Conservation (phyloP, 2,329 filamentous ascomycete genomes). For the Trichoderma atroviride region DNA sequence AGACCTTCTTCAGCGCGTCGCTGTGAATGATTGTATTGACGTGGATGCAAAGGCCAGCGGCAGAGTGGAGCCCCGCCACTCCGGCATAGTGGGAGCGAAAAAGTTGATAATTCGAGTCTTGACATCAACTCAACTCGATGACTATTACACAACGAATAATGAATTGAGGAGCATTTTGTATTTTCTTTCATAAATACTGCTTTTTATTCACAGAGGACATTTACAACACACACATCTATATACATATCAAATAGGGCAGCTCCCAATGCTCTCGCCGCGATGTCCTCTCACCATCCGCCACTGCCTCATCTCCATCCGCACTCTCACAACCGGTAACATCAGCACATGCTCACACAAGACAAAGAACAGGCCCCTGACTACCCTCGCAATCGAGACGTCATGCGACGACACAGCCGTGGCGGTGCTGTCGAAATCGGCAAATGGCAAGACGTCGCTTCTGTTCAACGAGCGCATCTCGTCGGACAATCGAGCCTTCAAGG, state of each 20-base stretch:
- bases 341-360: background rate
- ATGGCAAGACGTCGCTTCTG: slow-evolving; percentile 59
- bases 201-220: background rate
- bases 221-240: background rate
- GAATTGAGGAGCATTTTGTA: background rate
- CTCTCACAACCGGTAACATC: background rate
- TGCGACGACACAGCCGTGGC: slow-evolving; percentile 95
- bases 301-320: background rate
- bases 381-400: slow-evolving; percentile 78
- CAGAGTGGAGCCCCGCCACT: slow-evolving; percentile 3
- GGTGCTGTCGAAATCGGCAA: slow-evolving; percentile 65
- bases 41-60: background rate
- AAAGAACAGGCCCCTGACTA: slow-evolving; percentile 46
- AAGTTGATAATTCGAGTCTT: background rate
- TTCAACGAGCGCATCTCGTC: slow-evolving; percentile 83
- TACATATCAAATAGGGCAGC: background rate
- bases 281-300: background rate
- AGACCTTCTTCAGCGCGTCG: background rate
- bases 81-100: slow-evolving; percentile 7
- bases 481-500: slow-evolving; percentile 72
- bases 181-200: background rate
- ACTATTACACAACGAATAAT: background rate
- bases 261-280: background rate
- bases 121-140: background rate
- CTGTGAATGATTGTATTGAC: background rate